Base-by-base conservation (phyloP, 495 filamentous ascomycete species). In the Clohesyomyces aquaticus region DNA sequence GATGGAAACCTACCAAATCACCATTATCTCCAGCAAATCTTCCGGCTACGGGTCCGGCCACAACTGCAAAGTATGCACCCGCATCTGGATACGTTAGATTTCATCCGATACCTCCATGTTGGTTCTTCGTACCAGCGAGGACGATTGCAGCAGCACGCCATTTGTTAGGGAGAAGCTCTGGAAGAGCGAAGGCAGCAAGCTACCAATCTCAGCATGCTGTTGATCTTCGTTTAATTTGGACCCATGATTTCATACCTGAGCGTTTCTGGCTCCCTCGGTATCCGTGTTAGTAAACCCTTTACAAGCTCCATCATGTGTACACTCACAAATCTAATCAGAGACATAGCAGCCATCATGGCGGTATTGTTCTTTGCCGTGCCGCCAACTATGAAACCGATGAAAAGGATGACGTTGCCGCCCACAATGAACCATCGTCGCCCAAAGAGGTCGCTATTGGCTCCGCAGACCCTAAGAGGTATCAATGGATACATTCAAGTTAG, bases 141-240 rank as follows among this genome's bases (percentile, higher is more conserved):
- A 66, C 67, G 53, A 76, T 52, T 9, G 68, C 72, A 16, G 61
- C 41, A 55, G 72, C 72, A 18, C 72, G 49, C 71, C 71, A 77
- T 59, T 76, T 77, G 64, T 75, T 75, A 3, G 75, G 75, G 11
- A 77, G 64, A 1, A 77, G 70, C 49, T 77, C 75, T 10, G 75
- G 72, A 3, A 77, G 63, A 1, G 74, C 74, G 63, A 75, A 76
- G 11, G 73, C 71, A 27, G 71, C 71, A 43, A 74, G 52, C 51
- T 57, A 47, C 8, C 32, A 14, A 38, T 38, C 6, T 38, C 14
- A 38, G 32, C n/a, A 10, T 42, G 35, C 35, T 42, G 19, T 47
- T 14, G 14, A 38, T 6, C 32, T 38, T 38, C 6, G 6, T 14
- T 38, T 6, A 14, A 38, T 6, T 6, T 6, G 19, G 19, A n/a